Evolutionary conservation across 495 filamentous ascomycete species (phyloP).

Genomic region (Chaetomidium leptoderma): DNA sequence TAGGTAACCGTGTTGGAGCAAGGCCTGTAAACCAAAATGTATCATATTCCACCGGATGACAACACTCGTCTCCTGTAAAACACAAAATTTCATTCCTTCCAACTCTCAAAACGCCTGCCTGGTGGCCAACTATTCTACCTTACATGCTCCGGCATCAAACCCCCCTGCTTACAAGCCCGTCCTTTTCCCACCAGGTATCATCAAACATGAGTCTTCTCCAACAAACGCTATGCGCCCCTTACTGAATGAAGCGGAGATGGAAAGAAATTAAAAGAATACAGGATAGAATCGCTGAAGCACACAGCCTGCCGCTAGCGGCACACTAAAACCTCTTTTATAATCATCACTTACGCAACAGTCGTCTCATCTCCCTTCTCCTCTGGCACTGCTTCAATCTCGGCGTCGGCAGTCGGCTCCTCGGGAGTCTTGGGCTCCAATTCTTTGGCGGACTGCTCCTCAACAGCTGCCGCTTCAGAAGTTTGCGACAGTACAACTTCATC

Average conservation of each 20-base stretch:
- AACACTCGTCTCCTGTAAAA: not conserved
- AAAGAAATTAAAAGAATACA: conserved; percentile 15
- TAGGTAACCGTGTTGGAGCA: too few relatives aligned
- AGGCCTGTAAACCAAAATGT: conserved; percentile 1
- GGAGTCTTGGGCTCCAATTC: conserved; percentile 19
- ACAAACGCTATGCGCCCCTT: conserved; percentile 12
- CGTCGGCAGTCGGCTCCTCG: conserved; percentile 5
- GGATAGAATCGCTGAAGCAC: conserved; percentile 4
- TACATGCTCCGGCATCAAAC: conserved; percentile 14
- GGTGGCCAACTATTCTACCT: conserved; percentile 16
- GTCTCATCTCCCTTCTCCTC: conserved; percentile 12
- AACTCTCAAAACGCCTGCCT: conserved; percentile 8
- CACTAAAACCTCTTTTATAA: not conserved
- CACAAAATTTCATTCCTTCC: conserved; percentile 3
- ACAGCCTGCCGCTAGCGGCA: conserved; percentile 6
- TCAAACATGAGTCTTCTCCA: conserved; percentile 10
- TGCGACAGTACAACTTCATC: conserved; percentile 11
- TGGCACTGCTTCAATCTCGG: not conserved
- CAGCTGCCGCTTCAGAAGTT: not conserved
- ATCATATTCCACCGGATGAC: conserved; percentile 13
- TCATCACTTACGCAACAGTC: not conserved
- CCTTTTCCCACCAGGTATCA: conserved; percentile 20
- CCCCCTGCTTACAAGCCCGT: not conserved
- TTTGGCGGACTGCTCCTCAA: conserved; percentile 36
- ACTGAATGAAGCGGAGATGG: not conserved